phyloP scores from a whole-genome alignment of 345 rosid genomes.

The Murraya koenigii region DNA sequence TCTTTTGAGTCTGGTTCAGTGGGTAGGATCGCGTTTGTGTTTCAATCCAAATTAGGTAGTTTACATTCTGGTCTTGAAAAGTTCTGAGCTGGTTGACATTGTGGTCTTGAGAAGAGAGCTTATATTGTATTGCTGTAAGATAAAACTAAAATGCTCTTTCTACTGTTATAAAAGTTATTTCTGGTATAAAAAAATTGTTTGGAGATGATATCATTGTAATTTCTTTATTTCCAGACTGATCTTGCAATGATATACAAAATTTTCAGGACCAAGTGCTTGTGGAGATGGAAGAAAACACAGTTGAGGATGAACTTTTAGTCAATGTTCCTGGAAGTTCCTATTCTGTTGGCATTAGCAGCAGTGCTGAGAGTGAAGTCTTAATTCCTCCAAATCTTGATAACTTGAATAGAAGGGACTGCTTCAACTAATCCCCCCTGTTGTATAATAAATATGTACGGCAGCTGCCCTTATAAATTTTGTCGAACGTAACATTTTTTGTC shows the following conservation, averaged over 20 bases:
- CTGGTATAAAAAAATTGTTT: background rate
- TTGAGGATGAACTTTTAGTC: conserved; percentile 66
- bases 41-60: background rate
- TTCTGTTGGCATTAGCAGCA: conserved; percentile 26
- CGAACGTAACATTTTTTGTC: background rate
- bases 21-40: background rate
- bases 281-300: conserved; percentile 23
- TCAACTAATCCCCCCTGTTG: background rate
- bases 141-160: background rate
- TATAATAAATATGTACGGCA: background rate
- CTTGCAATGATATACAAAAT: background rate
- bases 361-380: background rate
- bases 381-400: background rate
- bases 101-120: background rate
- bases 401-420: background rate
- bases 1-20: background rate
- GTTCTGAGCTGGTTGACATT: background rate
- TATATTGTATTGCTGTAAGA: background rate
- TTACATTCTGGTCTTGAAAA: background rate
- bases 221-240: background rate
- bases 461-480: background rate
- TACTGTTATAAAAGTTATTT: background rate
- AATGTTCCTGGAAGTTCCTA: conserved; percentile 91
- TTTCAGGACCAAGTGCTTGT: conserved; percentile 40
- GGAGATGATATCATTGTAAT: background rate